Evolutionary conservation across 495 filamentous ascomycete genomes (phyloP), one percentile per base, ranked within the genome.

Genomic region (Choiromyces venosus): DNA sequence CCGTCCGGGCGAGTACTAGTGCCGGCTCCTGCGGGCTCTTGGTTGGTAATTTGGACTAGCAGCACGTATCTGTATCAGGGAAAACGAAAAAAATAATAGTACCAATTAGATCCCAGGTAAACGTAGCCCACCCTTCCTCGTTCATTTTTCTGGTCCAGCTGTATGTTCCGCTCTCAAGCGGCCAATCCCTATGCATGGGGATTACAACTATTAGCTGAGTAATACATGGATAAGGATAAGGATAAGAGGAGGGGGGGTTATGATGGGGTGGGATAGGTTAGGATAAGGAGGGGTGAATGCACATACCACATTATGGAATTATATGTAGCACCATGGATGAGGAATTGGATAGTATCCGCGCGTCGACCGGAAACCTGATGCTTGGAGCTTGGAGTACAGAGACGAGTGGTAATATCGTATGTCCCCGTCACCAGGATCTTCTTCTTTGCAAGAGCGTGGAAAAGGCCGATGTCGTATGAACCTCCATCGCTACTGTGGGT

Each of bases 1-100:
- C 72, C 74, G 39, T 81, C 72, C 18, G 70, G 80, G 66, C 73
- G 71, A 25, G 76, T 73, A 70, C 76, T 79, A 65, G 75, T 79
- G 35, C 74, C 76, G 67, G 69, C 65, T 46, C 66, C 66, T 69
- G 46, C 14, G 10, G 36, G 37, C 65, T 29, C 37, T 37, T 52
- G 39, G 46, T 46, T 38, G 36, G 42, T 8, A 68, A 56, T 69
- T n/a, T 33, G 52, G 37, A 6, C n/a, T 61, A 61, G 25, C 52
- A 61, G 52, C n/a, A 14, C 52, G n/a, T 33, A 29, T 33, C 52
- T 12, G 52, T 61, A 29, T 61, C 10, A n/a, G 25, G 25, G 25
- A 61, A n/a, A 12, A 29, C 33, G 7, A 25, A 8, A 42, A 67
- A 38, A 67, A 69, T 68, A 40, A 68, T 38, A 46, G 18, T 37